A percentile compares a stretch with the other conserved stretches of the same genome.
Evolutionary conservation across 768 basidiomycete species (phyloP).

Genomic region (Tricholoma sp.): DNA sequence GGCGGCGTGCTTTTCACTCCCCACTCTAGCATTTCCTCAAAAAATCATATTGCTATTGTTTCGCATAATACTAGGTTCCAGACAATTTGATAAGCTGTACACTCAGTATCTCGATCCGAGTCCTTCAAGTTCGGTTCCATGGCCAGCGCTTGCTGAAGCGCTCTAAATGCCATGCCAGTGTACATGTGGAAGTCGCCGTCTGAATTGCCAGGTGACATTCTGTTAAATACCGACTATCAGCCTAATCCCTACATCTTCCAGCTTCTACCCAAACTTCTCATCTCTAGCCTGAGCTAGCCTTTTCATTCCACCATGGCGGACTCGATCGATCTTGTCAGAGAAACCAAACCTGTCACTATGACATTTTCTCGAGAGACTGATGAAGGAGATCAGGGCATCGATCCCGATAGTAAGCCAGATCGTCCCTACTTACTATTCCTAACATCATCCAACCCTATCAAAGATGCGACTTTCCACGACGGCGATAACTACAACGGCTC

Average conservation of each 20-base stretch:
- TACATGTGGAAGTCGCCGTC: not conserved
- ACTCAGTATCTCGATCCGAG: no score
- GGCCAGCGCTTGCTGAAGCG: no score
- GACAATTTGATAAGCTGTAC: no score
- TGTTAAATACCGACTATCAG: not conserved
- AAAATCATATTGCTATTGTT: no score
- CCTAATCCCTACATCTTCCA: not conserved
- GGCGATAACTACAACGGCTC: not conserved
- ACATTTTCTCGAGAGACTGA: not conserved
- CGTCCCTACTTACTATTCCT: not conserved
- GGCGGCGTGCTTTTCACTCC: no score
- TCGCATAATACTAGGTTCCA: no score
- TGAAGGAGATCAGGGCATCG: not conserved
- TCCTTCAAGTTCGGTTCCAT: no score
- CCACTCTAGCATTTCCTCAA: no score
- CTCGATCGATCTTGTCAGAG: not conserved
- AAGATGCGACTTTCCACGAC: not conserved
- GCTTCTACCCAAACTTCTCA: not conserved
- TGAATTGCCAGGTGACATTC: not conserved
- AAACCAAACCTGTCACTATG: not conserved
- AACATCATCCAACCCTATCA: not conserved
- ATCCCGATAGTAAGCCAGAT: not conserved
- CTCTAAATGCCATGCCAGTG: no score
- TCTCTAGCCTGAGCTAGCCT: not conserved
- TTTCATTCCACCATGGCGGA: not conserved